Percentiles rank a stretch among this genome's conserved stretches.
Conservation (phyloP, 257 asterid species). For the Lavandula angustifolia region DNA sequence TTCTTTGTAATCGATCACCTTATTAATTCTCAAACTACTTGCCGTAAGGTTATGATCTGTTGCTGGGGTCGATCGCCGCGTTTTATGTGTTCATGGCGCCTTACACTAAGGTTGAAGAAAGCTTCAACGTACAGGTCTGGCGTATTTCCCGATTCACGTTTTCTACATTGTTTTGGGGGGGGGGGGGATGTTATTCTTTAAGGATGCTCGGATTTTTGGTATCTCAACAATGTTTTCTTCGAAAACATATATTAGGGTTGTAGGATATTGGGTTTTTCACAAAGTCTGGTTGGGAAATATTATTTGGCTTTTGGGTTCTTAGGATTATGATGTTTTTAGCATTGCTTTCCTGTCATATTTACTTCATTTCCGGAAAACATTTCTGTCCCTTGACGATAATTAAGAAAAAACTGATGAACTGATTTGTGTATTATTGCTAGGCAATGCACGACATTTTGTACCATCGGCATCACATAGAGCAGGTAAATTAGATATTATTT, state of each 20-base stretch:
- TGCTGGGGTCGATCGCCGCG: constrained; percentile 80
- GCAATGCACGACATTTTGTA: constrained; percentile 93
- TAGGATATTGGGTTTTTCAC: not conserved
- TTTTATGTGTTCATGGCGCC: constrained; percentile 86
- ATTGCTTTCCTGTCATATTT: constrained; percentile 1
- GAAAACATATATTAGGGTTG: not conserved
- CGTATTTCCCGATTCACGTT: constrained; percentile 15
- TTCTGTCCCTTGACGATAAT: not conserved
- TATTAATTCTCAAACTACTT: constrained; percentile 20
- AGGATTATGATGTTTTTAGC: constrained; percentile 4
- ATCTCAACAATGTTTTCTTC: not conserved
- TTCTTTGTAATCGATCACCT: constrained; percentile 12
- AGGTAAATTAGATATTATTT: constrained; percentile 47
- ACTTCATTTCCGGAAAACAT: not conserved
- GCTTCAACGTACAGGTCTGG: constrained; percentile 90
- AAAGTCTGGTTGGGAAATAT: not conserved
- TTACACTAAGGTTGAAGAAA: constrained; percentile 95
- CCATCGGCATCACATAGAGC: constrained; percentile 64
- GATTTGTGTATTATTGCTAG: constrained; percentile 39
- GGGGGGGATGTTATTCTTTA: not conserved
- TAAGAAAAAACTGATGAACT: constrained; percentile 3
- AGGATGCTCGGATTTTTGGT: not conserved
- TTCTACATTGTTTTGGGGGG: constrained; percentile 16
- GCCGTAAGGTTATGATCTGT: constrained; percentile 72
- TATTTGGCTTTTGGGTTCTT: not conserved